A percentile compares a stretch with the other conserved stretches of the same genome.
Evolutionary conservation across 495 filamentous ascomycete genomes (phyloP).

Genomic region (Filosporella fistucella): DNA sequence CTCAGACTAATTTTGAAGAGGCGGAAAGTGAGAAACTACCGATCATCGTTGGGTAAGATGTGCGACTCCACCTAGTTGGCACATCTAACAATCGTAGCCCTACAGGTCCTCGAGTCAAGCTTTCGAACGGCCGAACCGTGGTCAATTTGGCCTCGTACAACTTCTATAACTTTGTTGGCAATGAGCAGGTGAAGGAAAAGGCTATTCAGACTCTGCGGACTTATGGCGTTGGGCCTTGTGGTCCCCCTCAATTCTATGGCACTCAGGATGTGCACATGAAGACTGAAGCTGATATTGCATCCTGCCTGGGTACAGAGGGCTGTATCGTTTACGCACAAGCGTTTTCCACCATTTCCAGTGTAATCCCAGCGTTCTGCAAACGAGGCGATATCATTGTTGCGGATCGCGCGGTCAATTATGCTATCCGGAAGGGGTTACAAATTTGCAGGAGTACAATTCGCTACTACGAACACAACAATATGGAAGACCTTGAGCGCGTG

Average conservation of each 20-base stretch:
- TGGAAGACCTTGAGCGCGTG: conserved; percentile 86
- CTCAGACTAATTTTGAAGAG: conserved; percentile 67
- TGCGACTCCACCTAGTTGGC: background rate
- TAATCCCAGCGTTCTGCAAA: conserved; percentile 96
- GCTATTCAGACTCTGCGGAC: conserved; percentile 89
- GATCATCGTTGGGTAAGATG: conserved; percentile 75
- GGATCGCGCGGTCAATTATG: conserved; percentile 91
- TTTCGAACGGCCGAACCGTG: conserved; percentile 84
- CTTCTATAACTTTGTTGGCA: conserved; percentile 92
- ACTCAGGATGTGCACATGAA: conserved; percentile 99
- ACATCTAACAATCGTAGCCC: conserved; percentile 56
- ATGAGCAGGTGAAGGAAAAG: conserved; percentile 89
- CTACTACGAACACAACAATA: conserved; percentile 96
- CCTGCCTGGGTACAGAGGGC: conserved; percentile 76
- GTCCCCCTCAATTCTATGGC: conserved; percentile 95
- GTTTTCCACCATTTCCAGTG: conserved; percentile 89
- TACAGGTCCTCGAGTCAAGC: conserved; percentile 83
- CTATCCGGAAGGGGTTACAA: conserved; percentile 90
- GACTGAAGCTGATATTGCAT: conserved; percentile 89
- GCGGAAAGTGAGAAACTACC: conserved; percentile 79
- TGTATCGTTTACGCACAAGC: conserved; percentile 95
- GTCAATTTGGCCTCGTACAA: conserved; percentile 91
- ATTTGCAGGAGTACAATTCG: conserved; percentile 83
- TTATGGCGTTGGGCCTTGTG: conserved; percentile 95
- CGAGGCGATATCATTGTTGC: conserved; percentile 96